Percentiles rank a stretch among this genome's conserved stretches.
Conservation (phyloP, 169 alveolate species). For the Eimeria acervulina region DNA sequence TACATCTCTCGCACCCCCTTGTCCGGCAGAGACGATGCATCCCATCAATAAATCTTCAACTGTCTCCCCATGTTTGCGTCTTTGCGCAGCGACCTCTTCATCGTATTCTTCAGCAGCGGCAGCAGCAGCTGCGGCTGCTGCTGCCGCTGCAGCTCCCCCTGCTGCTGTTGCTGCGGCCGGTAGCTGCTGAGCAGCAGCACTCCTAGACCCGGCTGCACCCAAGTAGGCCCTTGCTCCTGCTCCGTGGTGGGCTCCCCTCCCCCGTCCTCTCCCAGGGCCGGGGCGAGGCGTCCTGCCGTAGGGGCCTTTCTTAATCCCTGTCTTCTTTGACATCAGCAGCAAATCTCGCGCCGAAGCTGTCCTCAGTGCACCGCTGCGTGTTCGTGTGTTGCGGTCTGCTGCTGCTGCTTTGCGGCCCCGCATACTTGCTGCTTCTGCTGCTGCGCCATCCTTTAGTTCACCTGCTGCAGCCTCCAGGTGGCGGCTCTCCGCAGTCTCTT, state of each 20-base stretch:
- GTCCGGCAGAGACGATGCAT: conserved; percentile 30
- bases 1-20: not conserved
- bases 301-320: conserved; percentile 39
- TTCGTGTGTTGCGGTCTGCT: conserved; percentile 72
- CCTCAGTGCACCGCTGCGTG: conserved; percentile 60
- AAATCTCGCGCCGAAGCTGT: conserved; percentile 53
- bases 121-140: conserved; percentile 43
- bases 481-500: not conserved
- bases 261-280: conserved; percentile 39
- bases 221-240: not conserved
- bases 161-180: conserved; percentile 9
- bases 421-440: conserved; percentile 16
- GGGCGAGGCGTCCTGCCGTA: conserved; percentile 58
- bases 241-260: conserved; percentile 33
- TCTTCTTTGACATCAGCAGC: conserved; percentile 49
- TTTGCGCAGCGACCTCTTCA: conserved; percentile 53
- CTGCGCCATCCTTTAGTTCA: not conserved
- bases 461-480: not conserved
- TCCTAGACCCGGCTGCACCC: not conserved
- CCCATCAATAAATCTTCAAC: conserved; percentile 28
- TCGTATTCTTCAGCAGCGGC: conserved; percentile 57
- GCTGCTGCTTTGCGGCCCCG: conserved; percentile 50
- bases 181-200: conserved; percentile 46
- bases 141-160: conserved; percentile 16
- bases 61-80: conserved; percentile 57